Conservation (phyloP, 2,329 filamentous ascomycete species). For the Calonectria fujianensis region DNA sequence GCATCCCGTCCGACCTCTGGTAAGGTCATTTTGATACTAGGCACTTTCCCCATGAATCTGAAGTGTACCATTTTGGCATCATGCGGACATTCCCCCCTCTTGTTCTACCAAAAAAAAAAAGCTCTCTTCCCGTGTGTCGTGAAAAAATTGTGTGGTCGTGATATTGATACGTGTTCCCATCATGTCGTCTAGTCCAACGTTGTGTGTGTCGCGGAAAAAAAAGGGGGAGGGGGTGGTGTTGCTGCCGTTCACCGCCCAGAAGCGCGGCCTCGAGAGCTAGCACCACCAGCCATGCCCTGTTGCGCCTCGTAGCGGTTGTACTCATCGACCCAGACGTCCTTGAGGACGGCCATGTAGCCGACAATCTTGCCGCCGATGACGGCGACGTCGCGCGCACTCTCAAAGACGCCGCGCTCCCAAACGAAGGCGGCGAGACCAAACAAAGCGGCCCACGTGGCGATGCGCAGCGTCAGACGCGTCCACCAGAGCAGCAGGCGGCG, state of each 20-base stretch:
- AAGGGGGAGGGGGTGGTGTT: neutral
- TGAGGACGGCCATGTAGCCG: constrained; percentile 69
- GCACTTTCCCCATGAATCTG: neutral
- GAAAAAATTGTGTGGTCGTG: constrained; percentile 22
- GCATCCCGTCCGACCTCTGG: constrained; percentile 2
- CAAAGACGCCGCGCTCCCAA: constrained; percentile 80
- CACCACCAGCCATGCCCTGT: constrained; percentile 54
- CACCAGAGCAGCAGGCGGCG: constrained; percentile 85
- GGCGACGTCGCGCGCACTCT: constrained; percentile 76
- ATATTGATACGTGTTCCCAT: constrained; percentile 33
- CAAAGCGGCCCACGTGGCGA: constrained; percentile 79
- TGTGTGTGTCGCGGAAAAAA: neutral
- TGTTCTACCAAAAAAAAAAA: neutral
- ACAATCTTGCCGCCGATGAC: constrained; percentile 65
- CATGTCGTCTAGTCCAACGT: neutral
- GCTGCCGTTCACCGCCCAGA: constrained; percentile 41
- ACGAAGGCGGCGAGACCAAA: constrained; percentile 72
- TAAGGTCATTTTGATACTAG: constrained; percentile 3
- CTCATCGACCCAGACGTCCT: constrained; percentile 74
- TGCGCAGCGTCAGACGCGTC: constrained; percentile 78
- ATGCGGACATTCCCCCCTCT: neutral
- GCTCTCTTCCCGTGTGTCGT: constrained; percentile 33
- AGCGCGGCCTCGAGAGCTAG: constrained; percentile 44
- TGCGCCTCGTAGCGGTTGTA: constrained; percentile 75
- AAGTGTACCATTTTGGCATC: neutral